phyloP scores from a whole-genome alignment of 2,329 filamentous ascomycete genomes.

The Botrytis cinerea region DNA sequence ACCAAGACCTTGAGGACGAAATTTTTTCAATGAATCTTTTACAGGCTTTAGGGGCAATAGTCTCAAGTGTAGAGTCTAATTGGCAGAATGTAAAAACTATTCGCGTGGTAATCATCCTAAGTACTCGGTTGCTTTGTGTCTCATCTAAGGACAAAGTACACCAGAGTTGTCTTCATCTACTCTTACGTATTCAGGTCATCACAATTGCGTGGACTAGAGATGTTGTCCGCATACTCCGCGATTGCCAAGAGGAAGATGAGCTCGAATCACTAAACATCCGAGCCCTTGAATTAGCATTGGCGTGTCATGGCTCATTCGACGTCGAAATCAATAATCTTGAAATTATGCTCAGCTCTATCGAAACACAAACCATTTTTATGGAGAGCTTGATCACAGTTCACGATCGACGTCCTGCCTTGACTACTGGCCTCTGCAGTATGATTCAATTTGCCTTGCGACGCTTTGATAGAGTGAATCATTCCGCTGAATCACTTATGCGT shows the following conservation, averaged over 20 bases:
- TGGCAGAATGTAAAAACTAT: constrained; percentile 52
- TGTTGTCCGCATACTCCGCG: constrained; percentile 25
- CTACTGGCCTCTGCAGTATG: constrained; percentile 28
- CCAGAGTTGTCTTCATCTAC: constrained; percentile 38
- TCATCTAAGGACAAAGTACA: constrained; percentile 34
- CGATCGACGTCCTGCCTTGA: constrained; percentile 43
- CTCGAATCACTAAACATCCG: constrained; percentile 42
- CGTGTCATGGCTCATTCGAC: constrained; percentile 50
- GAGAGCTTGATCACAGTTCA: constrained; percentile 45
- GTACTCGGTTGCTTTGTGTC: constrained; percentile 49
- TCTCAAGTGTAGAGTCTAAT: constrained; percentile 48
- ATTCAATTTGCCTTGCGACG: constrained; percentile 17
- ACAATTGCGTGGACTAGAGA: constrained; percentile 46
- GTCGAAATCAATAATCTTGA: constrained; percentile 43
- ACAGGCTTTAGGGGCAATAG: constrained; percentile 38
- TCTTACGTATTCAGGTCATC: constrained; percentile 42
- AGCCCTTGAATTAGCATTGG: constrained; percentile 46
- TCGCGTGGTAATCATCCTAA: constrained; percentile 45
- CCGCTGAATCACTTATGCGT: constrained; percentile 31
- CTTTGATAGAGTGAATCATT: constrained; percentile 27
- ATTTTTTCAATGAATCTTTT: constrained; percentile 44
- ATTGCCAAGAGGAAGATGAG: constrained; percentile 35
- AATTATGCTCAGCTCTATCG: constrained; percentile 34
- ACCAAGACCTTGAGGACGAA: constrained; percentile 43
- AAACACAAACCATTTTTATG: constrained; percentile 42